Conservation (phyloP, 805 yeast genomes). For the Ogataea zsoltii region DNA sequence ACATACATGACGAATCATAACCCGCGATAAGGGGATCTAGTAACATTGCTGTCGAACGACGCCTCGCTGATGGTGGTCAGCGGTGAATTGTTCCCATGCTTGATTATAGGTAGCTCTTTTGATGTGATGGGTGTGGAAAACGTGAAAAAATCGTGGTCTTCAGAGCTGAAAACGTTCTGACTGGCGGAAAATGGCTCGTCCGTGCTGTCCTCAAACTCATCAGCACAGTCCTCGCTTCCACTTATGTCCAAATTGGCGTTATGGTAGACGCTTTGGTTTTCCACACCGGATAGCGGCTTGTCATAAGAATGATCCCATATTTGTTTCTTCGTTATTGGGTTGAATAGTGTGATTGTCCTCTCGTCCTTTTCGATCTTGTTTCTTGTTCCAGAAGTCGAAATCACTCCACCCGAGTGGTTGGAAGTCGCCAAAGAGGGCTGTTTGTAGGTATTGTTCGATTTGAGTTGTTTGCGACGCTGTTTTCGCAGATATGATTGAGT, state of each 20-base stretch:
- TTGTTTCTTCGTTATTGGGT: slow-evolving; percentile 12
- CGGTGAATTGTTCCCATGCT: slow-evolving; percentile 23
- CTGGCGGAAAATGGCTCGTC: background rate
- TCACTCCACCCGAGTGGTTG: background rate
- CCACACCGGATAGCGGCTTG: slow-evolving; percentile 3
- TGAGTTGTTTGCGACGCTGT: slow-evolving; percentile 11
- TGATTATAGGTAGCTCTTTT: slow-evolving; percentile 10
- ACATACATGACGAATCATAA: too few species aligned
- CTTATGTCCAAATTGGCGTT: slow-evolving; percentile 17
- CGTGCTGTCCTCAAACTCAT: slow-evolving; percentile 9
- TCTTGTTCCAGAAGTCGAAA: background rate
- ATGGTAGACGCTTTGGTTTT: slow-evolving; percentile 7
- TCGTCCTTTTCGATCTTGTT: slow-evolving; percentile 17
- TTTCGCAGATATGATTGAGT: slow-evolving; percentile 6
- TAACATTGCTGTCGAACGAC: slow-evolving; percentile 24
- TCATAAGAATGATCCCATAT: slow-evolving; percentile 3
- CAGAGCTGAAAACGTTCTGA: slow-evolving; percentile 1
- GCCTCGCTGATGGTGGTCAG: slow-evolving; percentile 33
- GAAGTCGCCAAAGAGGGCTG: background rate
- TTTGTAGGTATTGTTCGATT: slow-evolving; percentile 6
- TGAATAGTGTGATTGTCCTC: slow-evolving; percentile 35
- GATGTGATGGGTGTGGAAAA: slow-evolving; percentile 22
- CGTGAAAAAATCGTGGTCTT: slow-evolving; percentile 8
- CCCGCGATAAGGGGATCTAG: slow-evolving; percentile 13
- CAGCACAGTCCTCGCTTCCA: slow-evolving; percentile 18